Evolutionary conservation across 805 yeast genomes (phyloP).

Genomic region (Debaryomyces hansenii): DNA sequence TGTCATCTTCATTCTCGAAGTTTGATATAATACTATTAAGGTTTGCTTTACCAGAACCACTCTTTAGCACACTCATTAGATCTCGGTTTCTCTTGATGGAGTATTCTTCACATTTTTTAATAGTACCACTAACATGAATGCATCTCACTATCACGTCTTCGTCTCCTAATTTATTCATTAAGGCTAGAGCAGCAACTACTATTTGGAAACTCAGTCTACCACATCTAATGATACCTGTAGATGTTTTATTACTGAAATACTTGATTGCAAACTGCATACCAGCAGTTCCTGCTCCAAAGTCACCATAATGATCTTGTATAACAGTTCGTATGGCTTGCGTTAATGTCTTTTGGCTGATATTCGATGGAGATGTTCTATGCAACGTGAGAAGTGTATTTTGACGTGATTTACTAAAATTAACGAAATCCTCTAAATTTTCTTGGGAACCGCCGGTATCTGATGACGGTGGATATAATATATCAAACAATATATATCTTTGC

Average conservation of each 20-base stretch:
- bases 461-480: constrained; percentile 62
- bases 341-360: constrained; percentile 50
- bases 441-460: neutral
- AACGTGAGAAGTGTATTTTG: constrained; percentile 43
- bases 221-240: constrained; percentile 82
- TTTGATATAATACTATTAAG: constrained; percentile 1
- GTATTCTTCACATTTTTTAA: constrained; percentile 74
- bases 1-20: constrained; percentile 6
- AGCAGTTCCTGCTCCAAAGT: constrained; percentile 66
- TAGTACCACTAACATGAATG: constrained; percentile 79
- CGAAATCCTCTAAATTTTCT: constrained; percentile 16
- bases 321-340: constrained; percentile 54
- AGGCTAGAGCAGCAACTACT: constrained; percentile 65
- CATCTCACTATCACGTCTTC: constrained; percentile 56
- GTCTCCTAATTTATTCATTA: constrained; percentile 53
- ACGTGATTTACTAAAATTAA: constrained; percentile 26
- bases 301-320: constrained; percentile 72
- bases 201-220: constrained; percentile 61
- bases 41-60: constrained; percentile 1
- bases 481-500: constrained; percentile 81
- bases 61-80: constrained; percentile 24
- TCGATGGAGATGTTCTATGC: constrained; percentile 51
- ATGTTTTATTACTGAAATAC: constrained; percentile 78
- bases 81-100: constrained; percentile 53
- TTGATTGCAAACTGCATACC: constrained; percentile 63